Evolutionary conservation across 495 filamentous ascomycete genomes (phyloP).

Genomic region (Pseudevernia furfuracea): DNA sequence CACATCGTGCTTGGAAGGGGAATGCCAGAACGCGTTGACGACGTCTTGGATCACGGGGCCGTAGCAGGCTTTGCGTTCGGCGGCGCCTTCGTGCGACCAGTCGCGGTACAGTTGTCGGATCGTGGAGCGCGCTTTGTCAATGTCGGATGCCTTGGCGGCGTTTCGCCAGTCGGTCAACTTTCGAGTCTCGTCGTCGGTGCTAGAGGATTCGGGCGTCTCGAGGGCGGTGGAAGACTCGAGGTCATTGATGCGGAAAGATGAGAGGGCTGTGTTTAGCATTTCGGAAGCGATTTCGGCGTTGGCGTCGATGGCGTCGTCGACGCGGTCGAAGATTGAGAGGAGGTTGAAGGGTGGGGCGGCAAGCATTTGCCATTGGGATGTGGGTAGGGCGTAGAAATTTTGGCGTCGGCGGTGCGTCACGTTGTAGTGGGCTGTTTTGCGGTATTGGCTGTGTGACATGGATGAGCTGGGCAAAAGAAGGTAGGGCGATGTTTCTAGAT

Average conservation of each 20-base stretch:
- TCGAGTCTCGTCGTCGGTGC: slow-evolving; percentile 21
- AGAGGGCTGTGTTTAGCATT: slow-evolving; percentile 60
- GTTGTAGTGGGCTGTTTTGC: slow-evolving; percentile 72
- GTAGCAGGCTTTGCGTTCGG: slow-evolving; percentile 70
- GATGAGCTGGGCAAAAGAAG: slow-evolving; percentile 1
- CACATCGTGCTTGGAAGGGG: slow-evolving; percentile 33
- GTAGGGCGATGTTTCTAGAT: background rate
- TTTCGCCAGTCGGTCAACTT: slow-evolving; percentile 49
- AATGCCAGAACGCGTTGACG: slow-evolving; percentile 42
- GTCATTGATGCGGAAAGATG: slow-evolving; percentile 51
- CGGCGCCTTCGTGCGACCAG: slow-evolving; percentile 72
- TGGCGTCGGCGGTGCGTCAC: slow-evolving; percentile 82
- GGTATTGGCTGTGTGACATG: slow-evolving; percentile 59
- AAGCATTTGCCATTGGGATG: slow-evolving; percentile 71
- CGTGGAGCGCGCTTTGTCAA: slow-evolving; percentile 86
- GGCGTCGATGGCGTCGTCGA: slow-evolving; percentile 82
- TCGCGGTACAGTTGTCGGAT: slow-evolving; percentile 91
- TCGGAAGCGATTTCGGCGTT: slow-evolving; percentile 76
- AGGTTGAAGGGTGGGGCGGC: slow-evolving; percentile 73
- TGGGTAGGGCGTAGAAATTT: slow-evolving; percentile 84
- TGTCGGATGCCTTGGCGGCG: slow-evolving; percentile 56
- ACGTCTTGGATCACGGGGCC: slow-evolving; percentile 61
- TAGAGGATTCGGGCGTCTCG: background rate
- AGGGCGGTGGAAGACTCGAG: background rate
- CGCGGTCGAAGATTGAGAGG: slow-evolving; percentile 61